Percentiles rank a stretch among this genome's conserved stretches.
Conservation (phyloP, 305 asterid genomes). For the Solanum hybrid region DNA sequence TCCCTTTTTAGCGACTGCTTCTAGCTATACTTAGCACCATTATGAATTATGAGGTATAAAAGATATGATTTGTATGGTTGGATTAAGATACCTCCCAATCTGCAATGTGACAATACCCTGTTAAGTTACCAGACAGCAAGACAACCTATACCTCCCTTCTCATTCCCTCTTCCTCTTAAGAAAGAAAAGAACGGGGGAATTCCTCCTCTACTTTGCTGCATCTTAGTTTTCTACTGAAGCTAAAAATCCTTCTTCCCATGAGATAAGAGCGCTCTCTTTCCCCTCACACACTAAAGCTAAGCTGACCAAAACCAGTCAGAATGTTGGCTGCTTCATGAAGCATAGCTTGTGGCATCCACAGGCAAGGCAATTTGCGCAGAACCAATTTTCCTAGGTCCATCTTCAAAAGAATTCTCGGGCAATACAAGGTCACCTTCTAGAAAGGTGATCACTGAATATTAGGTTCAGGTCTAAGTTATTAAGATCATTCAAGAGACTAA, state of each 20-base stretch:
- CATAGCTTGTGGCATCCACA: neutral
- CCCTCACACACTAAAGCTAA: neutral
- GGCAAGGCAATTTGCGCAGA: neutral
- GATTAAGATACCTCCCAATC: neutral
- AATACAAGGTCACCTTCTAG: neutral
- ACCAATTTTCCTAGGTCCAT: neutral
- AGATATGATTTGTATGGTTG: neutral
- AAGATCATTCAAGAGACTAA: neutral
- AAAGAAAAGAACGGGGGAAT: neutral
- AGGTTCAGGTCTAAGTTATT: neutral
- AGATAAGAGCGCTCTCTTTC: neutral
- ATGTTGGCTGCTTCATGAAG: neutral
- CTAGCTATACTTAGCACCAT: neutral
- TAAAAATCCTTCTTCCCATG: neutral
- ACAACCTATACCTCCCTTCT: neutral
- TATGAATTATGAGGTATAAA: neutral
- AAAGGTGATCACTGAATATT: neutral
- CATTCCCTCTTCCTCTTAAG: neutral
- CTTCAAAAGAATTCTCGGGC: neutral
- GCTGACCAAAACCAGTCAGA: neutral
- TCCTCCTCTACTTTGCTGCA: neutral
- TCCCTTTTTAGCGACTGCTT: neutral
- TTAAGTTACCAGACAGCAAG: neutral
- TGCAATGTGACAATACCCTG: neutral
- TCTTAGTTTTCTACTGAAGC: neutral